Percentiles rank a stretch among this genome's conserved stretches.
These are phyloP conservation scores for Schwanniomyces sp. DNA, from an alignment of 805 yeast genomes.

Conservation along the genomic window DNA sequence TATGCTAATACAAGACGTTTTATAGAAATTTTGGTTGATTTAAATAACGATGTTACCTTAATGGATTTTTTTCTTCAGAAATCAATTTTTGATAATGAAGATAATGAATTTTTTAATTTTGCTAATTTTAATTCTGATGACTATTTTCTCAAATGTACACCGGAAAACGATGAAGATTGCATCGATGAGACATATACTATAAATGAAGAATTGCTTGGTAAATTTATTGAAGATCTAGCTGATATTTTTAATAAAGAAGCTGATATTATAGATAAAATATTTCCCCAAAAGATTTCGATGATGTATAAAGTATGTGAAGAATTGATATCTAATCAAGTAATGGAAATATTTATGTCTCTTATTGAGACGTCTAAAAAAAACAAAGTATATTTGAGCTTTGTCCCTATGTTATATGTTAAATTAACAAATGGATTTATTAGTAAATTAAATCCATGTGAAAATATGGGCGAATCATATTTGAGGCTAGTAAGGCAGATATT, in stretches of 20 bases:
- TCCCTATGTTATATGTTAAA: slow-evolving; percentile 40
- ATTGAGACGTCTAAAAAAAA: slow-evolving; percentile 26
- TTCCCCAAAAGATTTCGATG: slow-evolving; percentile 46
- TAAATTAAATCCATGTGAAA: slow-evolving; percentile 25
- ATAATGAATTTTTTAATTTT: slow-evolving; percentile 25
- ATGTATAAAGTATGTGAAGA: slow-evolving; percentile 50
- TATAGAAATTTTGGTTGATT: slow-evolving; percentile 32
- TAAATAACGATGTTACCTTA: slow-evolving; percentile 42
- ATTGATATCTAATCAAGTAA: slow-evolving; percentile 39
- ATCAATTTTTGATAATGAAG: slow-evolving; percentile 39
- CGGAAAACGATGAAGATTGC: background rate
- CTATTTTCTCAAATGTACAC: slow-evolving; percentile 15
- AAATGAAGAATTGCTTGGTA: slow-evolving; percentile 17
- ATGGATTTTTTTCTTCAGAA: slow-evolving; percentile 46
- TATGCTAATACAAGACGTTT: slow-evolving; percentile 36
- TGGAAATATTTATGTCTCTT: slow-evolving; percentile 28
- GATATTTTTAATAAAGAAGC: slow-evolving; percentile 37
- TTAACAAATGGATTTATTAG: slow-evolving; percentile 24
- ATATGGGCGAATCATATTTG: slow-evolving; percentile 37
- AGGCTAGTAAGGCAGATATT: slow-evolving; percentile 33
- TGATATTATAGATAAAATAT: slow-evolving; percentile 39
- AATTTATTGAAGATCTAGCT: slow-evolving; percentile 29
- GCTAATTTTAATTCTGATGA: slow-evolving; percentile 23
- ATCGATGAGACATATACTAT: slow-evolving; percentile 4
- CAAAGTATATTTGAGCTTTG: slow-evolving; percentile 30